Evolutionary conservation across 306 rosid genomes (phyloP), one percentile per base, ranked within the genome.

Genomic region (Prunus dulcis): DNA sequence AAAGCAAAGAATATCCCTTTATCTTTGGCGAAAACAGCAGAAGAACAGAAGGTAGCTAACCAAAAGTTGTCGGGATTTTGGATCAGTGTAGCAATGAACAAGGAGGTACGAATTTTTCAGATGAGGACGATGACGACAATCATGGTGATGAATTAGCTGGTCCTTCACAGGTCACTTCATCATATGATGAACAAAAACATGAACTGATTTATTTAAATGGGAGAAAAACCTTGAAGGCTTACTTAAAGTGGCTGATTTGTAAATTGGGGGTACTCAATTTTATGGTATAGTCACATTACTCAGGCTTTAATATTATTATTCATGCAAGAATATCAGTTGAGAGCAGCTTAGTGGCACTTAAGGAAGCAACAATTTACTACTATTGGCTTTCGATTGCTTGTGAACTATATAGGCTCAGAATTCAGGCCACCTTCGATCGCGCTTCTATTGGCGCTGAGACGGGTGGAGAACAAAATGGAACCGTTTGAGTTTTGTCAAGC

Each of bases 1-100:
- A 95, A 95, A 80, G 97, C 97, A 3, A 95, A 88, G 77, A 95
- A 89, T 82, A 78, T 92, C 76, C 88, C 92, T 66, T 80, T 90
- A 49, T 92, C 97, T 82, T 67, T 92, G 84, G 92, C 96, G 19
- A 87, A 76, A 74, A 89, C 97, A 41, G 83, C 78, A 0, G 87
- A 87, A 52, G 97, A 95, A 64, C 88, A 81, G 74, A 71, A 62
- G 38, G 92, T 83, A 81, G 97, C 86, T 76, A 78, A 84, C 51
- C 88, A 84, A 73, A 84, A 73, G 89, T 92, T 5, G 82, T 82
- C 3, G 85, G 86, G 71, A 43, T 23, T 23, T 67, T 81, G 71
- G 75, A 76, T 82, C 85, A 72, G 27, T 57, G 20, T 79, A 66
- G 58, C 79, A 79, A 67, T 66, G 82, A 76, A 34, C 67, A 76